A percentile compares a stretch with the other conserved stretches of the same genome.
These are phyloP conservation scores for Geosmithia flava DNA, from an alignment of 2,329 filamentous ascomycete genomes.

Conservation along the genomic window DNA sequence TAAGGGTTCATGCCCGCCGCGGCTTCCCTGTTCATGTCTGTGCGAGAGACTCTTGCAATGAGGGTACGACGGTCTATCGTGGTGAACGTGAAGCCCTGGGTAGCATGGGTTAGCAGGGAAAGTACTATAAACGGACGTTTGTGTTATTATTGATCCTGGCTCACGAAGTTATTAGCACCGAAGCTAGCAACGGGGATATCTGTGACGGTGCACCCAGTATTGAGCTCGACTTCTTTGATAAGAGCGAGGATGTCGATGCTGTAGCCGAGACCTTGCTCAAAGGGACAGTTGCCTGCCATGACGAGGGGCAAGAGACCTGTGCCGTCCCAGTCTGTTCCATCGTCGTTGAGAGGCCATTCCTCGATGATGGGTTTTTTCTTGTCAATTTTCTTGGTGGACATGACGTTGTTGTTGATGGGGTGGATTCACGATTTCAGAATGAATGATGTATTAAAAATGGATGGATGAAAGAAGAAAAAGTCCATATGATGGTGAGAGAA, in stretches of 20 bases:
- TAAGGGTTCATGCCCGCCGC: too few relatives aligned
- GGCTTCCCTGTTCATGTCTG: slow-evolving; percentile 2
- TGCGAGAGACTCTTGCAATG: slow-evolving; percentile 5
- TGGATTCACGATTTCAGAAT: too few relatives aligned
- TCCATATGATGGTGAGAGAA: too few relatives aligned
- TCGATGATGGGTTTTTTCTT: neutral
- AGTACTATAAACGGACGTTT: too few relatives aligned
- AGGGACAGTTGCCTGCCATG: slow-evolving; percentile 10
- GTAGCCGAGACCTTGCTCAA: slow-evolving; percentile 4
- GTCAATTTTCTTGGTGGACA: neutral
- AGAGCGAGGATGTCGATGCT: slow-evolving; percentile 11
- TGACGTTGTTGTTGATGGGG: neutral
- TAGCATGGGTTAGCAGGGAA: too few relatives aligned
- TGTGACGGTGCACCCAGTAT: slow-evolving; percentile 7
- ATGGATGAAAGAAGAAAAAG: too few relatives aligned
- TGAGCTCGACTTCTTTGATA: slow-evolving; percentile 13
- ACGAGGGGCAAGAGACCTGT: slow-evolving; percentile 2
- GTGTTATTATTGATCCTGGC: slow-evolving; percentile 2
- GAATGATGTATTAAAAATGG: too few relatives aligned
- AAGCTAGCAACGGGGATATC: slow-evolving; percentile 10
- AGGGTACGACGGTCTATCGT: neutral
- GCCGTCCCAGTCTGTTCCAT: slow-evolving; percentile 6
- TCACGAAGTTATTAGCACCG: slow-evolving; percentile 16
- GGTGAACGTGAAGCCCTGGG: neutral
- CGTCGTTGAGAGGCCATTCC: slow-evolving; percentile 4